Evolutionary conservation across 169 alveolate genomes (phyloP), one percentile per base, ranked within the genome.

Genomic region (Eimeria brunetti): DNA sequence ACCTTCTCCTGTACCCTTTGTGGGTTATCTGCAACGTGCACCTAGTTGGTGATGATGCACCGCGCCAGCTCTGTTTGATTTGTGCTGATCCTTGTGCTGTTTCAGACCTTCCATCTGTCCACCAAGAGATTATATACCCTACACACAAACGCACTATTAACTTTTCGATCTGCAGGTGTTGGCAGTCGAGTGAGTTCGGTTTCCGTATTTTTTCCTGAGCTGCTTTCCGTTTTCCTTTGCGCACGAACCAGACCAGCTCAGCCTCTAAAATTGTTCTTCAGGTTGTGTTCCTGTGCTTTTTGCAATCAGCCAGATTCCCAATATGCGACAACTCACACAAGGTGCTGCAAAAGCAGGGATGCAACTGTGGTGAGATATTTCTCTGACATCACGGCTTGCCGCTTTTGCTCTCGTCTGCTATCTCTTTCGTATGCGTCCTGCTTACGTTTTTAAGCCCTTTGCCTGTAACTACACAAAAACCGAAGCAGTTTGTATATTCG

Each of bases 271-370:
- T 69, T 14, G 5, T 33, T 69, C 78, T 64, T 16, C 73, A 33
- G 49, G 62, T 75, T 41, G 62, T 44, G 85, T 46, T 75, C 24
- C 46, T 44, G 20, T 41, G 41, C 38, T 20, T 18, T 46, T 27
- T 20, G 58, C 12, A 12, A 16, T 30, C 91, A 84, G 97, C 97
- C 44, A 97, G 96, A 86, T 97, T 97, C 88, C 98, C 98, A n/a
- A 86, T 96, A 18, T 97, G 98, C 96, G 98, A 97, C 93, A 97
- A 97, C 97, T 75, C 98, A 1, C 98, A 97, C 91, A 98, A 97
- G 92, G 94, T 89, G 73, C 95, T 97, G 86, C 98, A 97, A 83
- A 95, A 91, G 36, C 98, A 97, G 89, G 98, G 98, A 11, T 91
- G 97, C 71, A 93, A 97, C 86, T 96, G 97, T 73, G 98, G 98